Percentiles rank a stretch among this genome's conserved stretches.
These are phyloP conservation scores for Lipomyces sp. DNA, from an alignment of 805 yeast genomes.

Conservation along the genomic window DNA sequence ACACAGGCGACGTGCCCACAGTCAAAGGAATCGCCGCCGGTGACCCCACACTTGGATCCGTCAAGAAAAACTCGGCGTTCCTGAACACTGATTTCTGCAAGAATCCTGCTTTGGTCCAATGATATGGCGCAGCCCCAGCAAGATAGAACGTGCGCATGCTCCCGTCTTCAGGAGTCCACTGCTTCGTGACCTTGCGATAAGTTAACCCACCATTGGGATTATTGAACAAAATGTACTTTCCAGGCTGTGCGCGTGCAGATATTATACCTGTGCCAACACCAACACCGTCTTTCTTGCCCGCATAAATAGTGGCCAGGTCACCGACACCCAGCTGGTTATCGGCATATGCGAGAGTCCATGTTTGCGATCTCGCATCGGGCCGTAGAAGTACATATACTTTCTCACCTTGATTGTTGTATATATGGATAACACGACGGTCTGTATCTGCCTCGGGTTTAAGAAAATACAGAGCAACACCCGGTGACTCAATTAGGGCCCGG, in stretches of 20 bases:
- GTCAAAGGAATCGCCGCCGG: constrained; percentile 25
- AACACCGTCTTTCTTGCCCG: constrained; percentile 29
- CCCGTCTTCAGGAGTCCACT: constrained; percentile 35
- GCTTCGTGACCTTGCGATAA: constrained; percentile 35
- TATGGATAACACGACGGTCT: constrained; percentile 27
- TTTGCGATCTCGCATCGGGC: constrained; percentile 28
- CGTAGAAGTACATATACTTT: constrained; percentile 32
- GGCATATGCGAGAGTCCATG: constrained; percentile 35
- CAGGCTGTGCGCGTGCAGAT: constrained; percentile 34
- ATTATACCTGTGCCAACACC: constrained; percentile 35
- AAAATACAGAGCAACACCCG: constrained; percentile 25
- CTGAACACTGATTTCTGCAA: constrained; percentile 15
- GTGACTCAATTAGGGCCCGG: constrained; percentile 11
- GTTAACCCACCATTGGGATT: constrained; percentile 35
- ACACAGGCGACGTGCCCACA: neutral
- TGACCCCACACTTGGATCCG: constrained; percentile 28
- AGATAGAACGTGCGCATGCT: constrained; percentile 30
- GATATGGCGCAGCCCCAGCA: constrained; percentile 31
- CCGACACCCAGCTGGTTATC: constrained; percentile 22
- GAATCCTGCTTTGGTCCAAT: constrained; percentile 33
- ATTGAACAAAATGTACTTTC: constrained; percentile 33
- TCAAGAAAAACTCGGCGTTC: constrained; percentile 21
- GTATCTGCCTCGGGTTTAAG: constrained; percentile 32
- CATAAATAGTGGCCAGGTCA: constrained; percentile 35
- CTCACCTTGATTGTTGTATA: constrained; percentile 34